A percentile compares a stretch with the other conserved stretches of the same genome.
These are phyloP conservation scores for Fraxinus latifolia DNA, from an alignment of 305 asterid genomes.

Conservation along the genomic window DNA sequence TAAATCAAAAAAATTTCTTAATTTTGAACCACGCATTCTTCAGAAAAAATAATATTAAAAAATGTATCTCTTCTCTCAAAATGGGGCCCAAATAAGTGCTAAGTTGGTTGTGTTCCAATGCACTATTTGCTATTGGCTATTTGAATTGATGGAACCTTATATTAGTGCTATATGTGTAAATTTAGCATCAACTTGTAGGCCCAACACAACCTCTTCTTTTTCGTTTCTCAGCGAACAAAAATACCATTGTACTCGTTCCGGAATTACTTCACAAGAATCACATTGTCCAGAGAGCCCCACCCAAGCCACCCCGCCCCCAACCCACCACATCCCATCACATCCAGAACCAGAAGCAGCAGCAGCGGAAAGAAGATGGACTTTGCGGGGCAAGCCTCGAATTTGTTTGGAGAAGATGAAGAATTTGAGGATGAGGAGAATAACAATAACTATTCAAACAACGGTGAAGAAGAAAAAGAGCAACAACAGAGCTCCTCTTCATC, in stretches of 20 bases:
- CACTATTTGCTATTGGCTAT: too few species aligned
- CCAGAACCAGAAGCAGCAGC: neutral
- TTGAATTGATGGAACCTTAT: too few species aligned
- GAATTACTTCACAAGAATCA: neutral
- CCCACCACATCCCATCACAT: neutral
- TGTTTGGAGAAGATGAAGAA: slow-evolving; percentile 70
- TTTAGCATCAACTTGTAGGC: neutral
- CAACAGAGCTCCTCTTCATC: slow-evolving; percentile 57
- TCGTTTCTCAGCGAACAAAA: neutral
- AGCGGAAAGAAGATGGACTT: slow-evolving; percentile 42
- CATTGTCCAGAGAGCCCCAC: neutral
- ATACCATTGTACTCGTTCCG: neutral
- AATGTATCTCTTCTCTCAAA: too few species aligned
- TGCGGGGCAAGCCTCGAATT: slow-evolving; percentile 54
- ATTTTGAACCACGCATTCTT: too few species aligned
- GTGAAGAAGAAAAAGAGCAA: slow-evolving; percentile 27
- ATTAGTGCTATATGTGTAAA: neutral
- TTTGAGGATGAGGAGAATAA: slow-evolving; percentile 39
- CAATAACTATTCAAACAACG: slow-evolving; percentile 34
- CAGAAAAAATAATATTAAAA: too few species aligned
- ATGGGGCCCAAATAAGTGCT: too few species aligned
- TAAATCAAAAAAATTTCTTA: too few species aligned
- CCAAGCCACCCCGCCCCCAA: neutral
- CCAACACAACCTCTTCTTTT: neutral
- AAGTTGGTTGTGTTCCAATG: too few species aligned